A percentile compares a stretch with the other conserved stretches of the same genome.
Evolutionary conservation across 2,329 filamentous ascomycete species (phyloP).

Genomic region (Phyllosticta paracitricarpa): DNA sequence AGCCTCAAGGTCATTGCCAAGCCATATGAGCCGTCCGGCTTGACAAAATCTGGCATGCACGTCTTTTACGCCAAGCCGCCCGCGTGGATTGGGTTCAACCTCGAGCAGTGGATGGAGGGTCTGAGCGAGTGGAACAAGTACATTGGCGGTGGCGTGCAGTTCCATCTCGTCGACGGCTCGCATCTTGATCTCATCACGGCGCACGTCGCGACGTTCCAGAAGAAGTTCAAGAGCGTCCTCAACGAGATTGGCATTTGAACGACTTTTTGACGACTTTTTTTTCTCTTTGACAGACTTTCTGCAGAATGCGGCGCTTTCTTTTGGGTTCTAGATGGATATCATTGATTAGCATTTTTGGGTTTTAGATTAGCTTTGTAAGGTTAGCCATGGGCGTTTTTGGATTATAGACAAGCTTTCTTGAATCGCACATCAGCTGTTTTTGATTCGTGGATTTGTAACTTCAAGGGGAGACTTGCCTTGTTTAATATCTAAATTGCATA

Average conservation of each 20-base stretch:
- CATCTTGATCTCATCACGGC: conserved; percentile 16
- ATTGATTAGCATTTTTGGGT: background rate
- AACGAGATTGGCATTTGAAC: conserved; percentile 1
- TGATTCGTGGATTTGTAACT: too few relatives aligned
- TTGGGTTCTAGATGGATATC: background rate
- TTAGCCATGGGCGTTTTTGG: too few relatives aligned
- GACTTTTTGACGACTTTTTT: background rate
- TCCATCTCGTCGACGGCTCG: conserved; percentile 14
- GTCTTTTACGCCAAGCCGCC: conserved; percentile 33
- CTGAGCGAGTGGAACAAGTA: conserved; percentile 17
- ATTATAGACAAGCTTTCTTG: too few relatives aligned
- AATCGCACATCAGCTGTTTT: too few relatives aligned
- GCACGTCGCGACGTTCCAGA: conserved; percentile 14
- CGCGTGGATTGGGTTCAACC: conserved; percentile 17
- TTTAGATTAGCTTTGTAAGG: too few relatives aligned
- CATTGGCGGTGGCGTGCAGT: conserved; percentile 5
- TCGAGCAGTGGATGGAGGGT: conserved; percentile 23
- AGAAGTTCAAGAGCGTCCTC: conserved; percentile 12
- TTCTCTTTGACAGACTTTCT: background rate
- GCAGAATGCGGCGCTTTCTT: background rate
- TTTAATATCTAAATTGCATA: too few relatives aligned
- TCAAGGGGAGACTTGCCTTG: too few relatives aligned
- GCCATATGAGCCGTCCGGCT: conserved; percentile 36
- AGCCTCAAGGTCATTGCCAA: conserved; percentile 28
- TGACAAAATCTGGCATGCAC: conserved; percentile 27